phyloP scores from a whole-genome alignment of 2,329 filamentous ascomycete species.

The Exophiala lecanii-corni region DNA sequence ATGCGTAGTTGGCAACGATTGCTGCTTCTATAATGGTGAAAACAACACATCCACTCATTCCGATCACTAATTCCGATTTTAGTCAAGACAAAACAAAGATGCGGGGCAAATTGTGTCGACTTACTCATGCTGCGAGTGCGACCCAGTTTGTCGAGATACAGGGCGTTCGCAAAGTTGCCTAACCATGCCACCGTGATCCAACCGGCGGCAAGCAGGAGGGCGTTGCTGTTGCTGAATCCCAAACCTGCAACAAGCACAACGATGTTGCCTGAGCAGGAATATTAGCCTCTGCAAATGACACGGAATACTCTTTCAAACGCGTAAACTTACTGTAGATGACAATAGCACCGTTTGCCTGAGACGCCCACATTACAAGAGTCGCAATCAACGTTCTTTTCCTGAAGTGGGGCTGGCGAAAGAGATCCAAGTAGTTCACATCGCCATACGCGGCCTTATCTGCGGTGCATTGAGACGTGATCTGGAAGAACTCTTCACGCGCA shows the following conservation, averaged over 20 bases:
- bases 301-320: background rate
- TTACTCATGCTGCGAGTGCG: background rate
- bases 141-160: constrained; percentile 27
- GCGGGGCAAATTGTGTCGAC: background rate
- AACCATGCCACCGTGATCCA: constrained; percentile 26
- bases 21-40: constrained; percentile 36
- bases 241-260: constrained; percentile 27
- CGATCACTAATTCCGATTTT: constrained; percentile 29
- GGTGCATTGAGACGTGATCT: constrained; percentile 4
- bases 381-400: background rate
- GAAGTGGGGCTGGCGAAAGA: background rate
- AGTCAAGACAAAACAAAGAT: background rate
- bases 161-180: constrained; percentile 28
- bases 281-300: background rate
- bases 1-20: constrained; percentile 1
- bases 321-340: constrained; percentile 5
- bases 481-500: constrained; percentile 6
- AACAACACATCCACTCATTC: constrained; percentile 30
- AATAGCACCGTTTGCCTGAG: background rate
- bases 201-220: constrained; percentile 28
- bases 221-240: constrained; percentile 27
- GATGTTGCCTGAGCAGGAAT: constrained; percentile 1
- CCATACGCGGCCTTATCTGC: background rate
- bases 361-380: background rate
- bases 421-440: background rate